phyloP scores from a whole-genome alignment of 768 basidiomycete species.

The Xerocomellus chrysenteron region DNA sequence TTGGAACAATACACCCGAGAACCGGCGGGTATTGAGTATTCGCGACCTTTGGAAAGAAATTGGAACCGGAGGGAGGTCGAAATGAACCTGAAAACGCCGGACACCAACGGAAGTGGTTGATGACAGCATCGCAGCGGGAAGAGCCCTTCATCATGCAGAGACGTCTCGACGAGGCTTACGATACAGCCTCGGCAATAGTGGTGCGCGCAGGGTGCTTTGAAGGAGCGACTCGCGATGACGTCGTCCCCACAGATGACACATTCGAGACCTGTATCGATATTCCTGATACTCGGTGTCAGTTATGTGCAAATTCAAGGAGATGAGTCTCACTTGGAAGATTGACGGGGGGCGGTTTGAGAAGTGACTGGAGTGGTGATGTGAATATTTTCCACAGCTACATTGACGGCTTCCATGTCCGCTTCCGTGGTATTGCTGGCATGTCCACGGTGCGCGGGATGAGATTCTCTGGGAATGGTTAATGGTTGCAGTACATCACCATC shows the following conservation, averaged over 20 bases:
- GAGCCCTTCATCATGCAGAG: conserved; percentile 49
- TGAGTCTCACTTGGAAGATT: conserved; percentile 2
- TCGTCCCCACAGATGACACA: conserved; percentile 46
- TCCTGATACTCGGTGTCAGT: conserved; percentile 1
- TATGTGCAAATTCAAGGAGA: not conserved
- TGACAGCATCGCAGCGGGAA: conserved; percentile 54
- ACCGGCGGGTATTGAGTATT: conserved; percentile 43
- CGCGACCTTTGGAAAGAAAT: conserved; percentile 43
- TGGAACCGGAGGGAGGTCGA: conserved; percentile 21
- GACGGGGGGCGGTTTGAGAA: not conserved
- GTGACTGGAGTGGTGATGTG: not conserved
- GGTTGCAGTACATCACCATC: not conserved
- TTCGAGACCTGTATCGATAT: not conserved
- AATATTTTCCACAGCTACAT: not conserved
- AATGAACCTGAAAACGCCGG: conserved; percentile 31
- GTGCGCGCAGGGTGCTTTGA: conserved; percentile 47
- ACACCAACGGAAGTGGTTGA: conserved; percentile 31
- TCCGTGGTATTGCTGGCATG: not conserved
- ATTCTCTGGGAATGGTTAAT: conserved; percentile 13
- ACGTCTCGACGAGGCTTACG: conserved; percentile 38
- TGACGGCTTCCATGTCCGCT: not conserved
- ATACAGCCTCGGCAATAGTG: conserved; percentile 48
- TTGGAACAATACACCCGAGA: conserved; percentile 52
- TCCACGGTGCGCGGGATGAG: not conserved
- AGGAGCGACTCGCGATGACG: conserved; percentile 19